Evolutionary conservation across 2,329 filamentous ascomycete species (phyloP).

Genomic region (Penicillium sp.): DNA sequence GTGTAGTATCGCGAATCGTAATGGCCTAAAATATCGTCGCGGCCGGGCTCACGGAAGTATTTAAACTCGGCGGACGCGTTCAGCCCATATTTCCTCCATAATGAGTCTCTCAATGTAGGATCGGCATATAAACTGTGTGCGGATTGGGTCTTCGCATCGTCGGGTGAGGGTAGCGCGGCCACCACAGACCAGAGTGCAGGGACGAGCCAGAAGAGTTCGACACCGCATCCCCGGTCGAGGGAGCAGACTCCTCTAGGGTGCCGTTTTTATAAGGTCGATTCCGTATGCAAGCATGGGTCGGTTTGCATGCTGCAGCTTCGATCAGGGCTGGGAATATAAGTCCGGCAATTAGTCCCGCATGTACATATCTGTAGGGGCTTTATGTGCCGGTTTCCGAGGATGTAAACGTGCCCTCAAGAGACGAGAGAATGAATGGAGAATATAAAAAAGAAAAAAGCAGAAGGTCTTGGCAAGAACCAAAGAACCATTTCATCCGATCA

Average conservation of each 20-base stretch:
- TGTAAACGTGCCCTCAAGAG: conserved; percentile 2
- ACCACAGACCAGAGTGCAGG: conserved; percentile 20
- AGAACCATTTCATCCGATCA: conserved; percentile 7
- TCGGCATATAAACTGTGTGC: conserved; percentile 3
- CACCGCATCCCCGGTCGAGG: conserved; percentile 21
- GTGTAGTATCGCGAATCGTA: conserved; percentile 73
- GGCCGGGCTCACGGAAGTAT: conserved; percentile 67
- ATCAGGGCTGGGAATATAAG: neutral
- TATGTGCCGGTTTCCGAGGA: neutral
- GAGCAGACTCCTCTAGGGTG: neutral
- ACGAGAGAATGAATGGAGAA: neutral
- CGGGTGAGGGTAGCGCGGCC: conserved; percentile 17
- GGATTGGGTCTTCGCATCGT: conserved; percentile 1
- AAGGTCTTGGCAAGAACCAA: conserved; percentile 5
- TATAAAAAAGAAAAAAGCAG: neutral
- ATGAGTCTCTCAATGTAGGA: conserved; percentile 13
- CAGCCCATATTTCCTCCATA: conserved; percentile 28
- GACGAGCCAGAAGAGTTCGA: conserved; percentile 16
- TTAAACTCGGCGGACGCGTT: conserved; percentile 47
- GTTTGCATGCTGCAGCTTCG: conserved; percentile 17
- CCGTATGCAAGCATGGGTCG: conserved; percentile 8
- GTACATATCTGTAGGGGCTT: neutral
- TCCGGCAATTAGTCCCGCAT: neutral
- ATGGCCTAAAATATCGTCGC: conserved; percentile 61
- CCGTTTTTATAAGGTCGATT: neutral